phyloP scores from a whole-genome alignment of 2,329 filamentous ascomycete species.

The Hortaea werneckii region DNA sequence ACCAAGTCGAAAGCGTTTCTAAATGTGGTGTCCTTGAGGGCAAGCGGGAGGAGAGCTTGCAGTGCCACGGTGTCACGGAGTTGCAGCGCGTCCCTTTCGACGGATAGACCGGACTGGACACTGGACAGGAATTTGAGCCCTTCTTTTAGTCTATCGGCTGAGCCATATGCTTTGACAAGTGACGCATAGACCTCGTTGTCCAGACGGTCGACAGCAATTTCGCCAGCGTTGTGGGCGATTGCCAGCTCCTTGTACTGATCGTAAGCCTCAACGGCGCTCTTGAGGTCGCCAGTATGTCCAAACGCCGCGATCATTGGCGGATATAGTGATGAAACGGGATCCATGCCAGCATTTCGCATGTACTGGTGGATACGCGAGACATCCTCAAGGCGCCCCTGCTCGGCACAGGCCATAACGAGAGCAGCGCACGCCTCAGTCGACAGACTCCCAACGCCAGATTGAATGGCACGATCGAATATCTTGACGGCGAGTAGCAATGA shows the following conservation, averaged over 20 bases:
- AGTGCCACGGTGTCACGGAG: conserved; percentile 64
- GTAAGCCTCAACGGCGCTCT: conserved; percentile 87
- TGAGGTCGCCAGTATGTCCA: conserved; percentile 66
- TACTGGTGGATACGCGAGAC: conserved; percentile 89
- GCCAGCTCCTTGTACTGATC: conserved; percentile 86
- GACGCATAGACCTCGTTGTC: conserved; percentile 83
- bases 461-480: conserved; percentile 68
- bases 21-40: conserved; percentile 60
- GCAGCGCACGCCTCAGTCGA: conserved; percentile 75
- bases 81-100: conserved; percentile 27
- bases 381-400: conserved; percentile 67
- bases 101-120: conserved; percentile 51
- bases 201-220: conserved; percentile 56
- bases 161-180: conserved; percentile 81
- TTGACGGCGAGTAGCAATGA: conserved; percentile 76
- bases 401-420: conserved; percentile 78
- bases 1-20: conserved; percentile 66
- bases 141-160: conserved; percentile 68
- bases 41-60: conserved; percentile 68
- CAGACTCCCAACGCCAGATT: conserved; percentile 52
- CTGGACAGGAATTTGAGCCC: conserved; percentile 78
- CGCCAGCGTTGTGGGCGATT: conserved; percentile 70
- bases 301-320: conserved; percentile 94
- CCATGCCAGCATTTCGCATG: conserved; percentile 69
- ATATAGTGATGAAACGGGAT: conserved; percentile 72